Percentiles rank a stretch among this genome's conserved stretches.
Conservation (phyloP, 768 basidiomycete species). For the Tricholoma sp. region DNA sequence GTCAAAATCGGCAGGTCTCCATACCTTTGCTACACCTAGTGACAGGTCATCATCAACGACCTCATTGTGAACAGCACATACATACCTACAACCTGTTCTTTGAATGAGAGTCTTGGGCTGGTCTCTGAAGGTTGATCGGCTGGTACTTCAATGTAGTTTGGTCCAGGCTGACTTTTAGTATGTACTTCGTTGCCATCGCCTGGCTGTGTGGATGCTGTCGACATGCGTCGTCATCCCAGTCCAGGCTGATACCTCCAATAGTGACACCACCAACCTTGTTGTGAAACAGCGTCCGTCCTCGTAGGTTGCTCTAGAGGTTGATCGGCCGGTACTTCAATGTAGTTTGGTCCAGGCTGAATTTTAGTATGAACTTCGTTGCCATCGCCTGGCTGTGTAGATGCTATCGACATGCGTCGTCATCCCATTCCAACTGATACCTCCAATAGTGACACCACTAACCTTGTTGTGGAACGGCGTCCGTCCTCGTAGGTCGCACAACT, state of each 20-base stretch:
- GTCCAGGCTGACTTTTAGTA: constrained; percentile 13
- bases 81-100: constrained; percentile 54
- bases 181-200: constrained; percentile 30
- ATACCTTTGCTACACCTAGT: constrained; percentile 30
- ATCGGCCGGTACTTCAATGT: constrained; percentile 5
- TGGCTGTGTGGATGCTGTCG: constrained; percentile 28
- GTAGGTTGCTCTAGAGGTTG: constrained; percentile 14
- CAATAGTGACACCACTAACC: constrained; percentile 20
- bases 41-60: not conserved
- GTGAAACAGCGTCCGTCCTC: constrained; percentile 21
- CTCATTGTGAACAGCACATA: constrained; percentile 2
- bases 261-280: constrained; percentile 29
- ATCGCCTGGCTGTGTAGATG: constrained; percentile 29
- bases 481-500: constrained; percentile 19
- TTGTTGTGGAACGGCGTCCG: constrained; percentile 29
- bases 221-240: not conserved
- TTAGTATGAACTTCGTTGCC: constrained; percentile 25
- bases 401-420: constrained; percentile 14
- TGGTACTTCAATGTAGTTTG: constrained; percentile 12
- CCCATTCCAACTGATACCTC: not conserved
- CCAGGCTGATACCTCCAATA: not conserved
- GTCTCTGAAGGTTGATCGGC: not conserved
- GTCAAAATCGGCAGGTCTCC: not conserved
- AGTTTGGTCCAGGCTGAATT: constrained; percentile 15
- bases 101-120: constrained; percentile 42